A percentile compares a stretch with the other conserved stretches of the same genome.
phyloP scores from a whole-genome alignment of 2,329 filamentous ascomycete species.

The Blastomyces emzantsi region DNA sequence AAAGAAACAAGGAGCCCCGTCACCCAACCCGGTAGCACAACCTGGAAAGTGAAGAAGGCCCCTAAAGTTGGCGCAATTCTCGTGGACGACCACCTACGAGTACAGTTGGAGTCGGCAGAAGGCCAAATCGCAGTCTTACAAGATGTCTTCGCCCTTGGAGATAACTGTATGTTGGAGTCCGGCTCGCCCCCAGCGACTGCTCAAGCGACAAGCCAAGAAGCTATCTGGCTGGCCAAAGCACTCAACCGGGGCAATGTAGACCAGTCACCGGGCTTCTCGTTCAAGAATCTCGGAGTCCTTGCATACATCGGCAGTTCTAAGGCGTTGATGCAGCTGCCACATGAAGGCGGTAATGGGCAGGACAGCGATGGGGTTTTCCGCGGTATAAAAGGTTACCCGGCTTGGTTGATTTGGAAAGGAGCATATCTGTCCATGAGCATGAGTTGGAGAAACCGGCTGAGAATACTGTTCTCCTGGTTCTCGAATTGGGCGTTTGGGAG shows the following conservation, averaged over 20 bases:
- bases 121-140: conserved; percentile 37
- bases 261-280: conserved; percentile 39
- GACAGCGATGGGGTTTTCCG: conserved; percentile 25
- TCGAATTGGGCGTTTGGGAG: conserved; percentile 37
- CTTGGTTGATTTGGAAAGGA: conserved; percentile 37
- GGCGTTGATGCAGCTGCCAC: conserved; percentile 46
- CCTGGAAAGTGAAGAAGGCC: conserved; percentile 45
- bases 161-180: conserved; percentile 47
- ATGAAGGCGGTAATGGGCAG: conserved; percentile 18
- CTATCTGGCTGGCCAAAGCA: conserved; percentile 47
- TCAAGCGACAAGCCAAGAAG: conserved; percentile 51
- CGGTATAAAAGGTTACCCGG: conserved; percentile 33
- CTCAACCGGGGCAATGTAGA: conserved; percentile 43
- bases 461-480: conserved; percentile 36
- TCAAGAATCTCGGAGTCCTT: conserved; percentile 49
- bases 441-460: conserved; percentile 38
- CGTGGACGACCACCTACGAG: conserved; percentile 47
- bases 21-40: conserved; percentile 13
- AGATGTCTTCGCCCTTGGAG: conserved; percentile 49
- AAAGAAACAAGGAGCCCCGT: conserved; percentile 6
- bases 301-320: conserved; percentile 52
- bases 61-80: conserved; percentile 42
- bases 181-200: conserved; percentile 49
- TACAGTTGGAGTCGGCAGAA: conserved; percentile 41
- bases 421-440: conserved; percentile 41